Evolutionary conservation across 1,284 basidiomycete genomes (phyloP).

Genomic region (Boletus coffeatus): DNA sequence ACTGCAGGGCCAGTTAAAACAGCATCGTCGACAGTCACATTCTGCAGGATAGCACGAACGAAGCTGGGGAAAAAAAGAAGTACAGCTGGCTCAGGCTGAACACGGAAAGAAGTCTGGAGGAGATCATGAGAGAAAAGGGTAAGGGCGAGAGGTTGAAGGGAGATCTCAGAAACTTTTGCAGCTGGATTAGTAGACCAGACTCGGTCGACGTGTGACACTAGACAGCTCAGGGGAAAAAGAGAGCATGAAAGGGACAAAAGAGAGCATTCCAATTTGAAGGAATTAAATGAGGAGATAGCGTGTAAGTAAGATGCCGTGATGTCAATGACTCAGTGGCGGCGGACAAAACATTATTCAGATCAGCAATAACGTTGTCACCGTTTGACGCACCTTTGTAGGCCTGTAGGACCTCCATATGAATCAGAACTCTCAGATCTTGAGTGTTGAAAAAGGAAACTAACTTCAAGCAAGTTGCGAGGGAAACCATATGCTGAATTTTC

Average conservation of each 20-base stretch:
- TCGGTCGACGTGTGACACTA: too few species aligned
- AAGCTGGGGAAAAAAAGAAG: neutral
- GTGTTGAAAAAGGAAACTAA: too few species aligned
- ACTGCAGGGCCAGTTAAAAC: neutral
- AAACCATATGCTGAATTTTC: too few species aligned
- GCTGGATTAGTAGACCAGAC: neutral
- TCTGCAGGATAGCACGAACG: neutral
- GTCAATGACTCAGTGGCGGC: too few species aligned
- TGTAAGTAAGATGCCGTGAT: too few species aligned
- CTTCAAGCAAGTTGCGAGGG: neutral
- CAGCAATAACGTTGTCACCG: too few species aligned
- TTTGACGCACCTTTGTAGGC: too few species aligned
- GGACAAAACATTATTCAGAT: too few species aligned
- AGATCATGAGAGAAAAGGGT: neutral
- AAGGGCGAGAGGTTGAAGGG: neutral
- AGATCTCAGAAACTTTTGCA: neutral
- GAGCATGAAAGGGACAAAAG: neutral
- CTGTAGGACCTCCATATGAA: too few species aligned
- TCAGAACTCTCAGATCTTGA: too few species aligned
- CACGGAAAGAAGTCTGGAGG: neutral
- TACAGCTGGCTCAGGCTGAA: neutral
- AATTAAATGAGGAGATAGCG: too few species aligned
- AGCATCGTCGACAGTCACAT: neutral
- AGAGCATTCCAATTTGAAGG: neutral
- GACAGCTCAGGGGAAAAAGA: too few species aligned